Evolutionary conservation across 1,139 yeast species (phyloP), one percentile per base, ranked within the genome.

Genomic region (Candida tetrigidarum): DNA sequence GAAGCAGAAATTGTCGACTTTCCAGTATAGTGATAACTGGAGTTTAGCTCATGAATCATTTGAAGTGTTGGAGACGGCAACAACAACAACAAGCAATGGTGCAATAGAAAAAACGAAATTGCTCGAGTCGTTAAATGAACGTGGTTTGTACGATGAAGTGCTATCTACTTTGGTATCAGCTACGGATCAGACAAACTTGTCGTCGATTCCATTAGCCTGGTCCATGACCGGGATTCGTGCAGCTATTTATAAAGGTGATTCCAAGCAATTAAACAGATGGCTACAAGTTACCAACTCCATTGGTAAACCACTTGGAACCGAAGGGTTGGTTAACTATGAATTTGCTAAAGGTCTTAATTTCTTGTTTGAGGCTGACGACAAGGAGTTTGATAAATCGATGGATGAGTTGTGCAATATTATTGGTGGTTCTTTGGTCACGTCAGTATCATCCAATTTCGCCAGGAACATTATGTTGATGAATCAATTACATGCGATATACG

Each of bases 21-120:
- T 92, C 49, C 96, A 90, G 55, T 91, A 87, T 52, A 86, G 89
- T 46, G 93, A 90, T 39, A 84, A 84, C 56, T 90, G 97, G 96
- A 78, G 83, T 33, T 76, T 90, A 55, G 96, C 97, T 0, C 87
- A 88, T 51, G 93, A 88, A 51, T 90, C 97, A 34, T 86, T 90
- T 54, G 85, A 84, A 45, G 88, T 86, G 0, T 64, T 87, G 35
- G 80, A 89, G 9, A 10, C 25, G 6, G 9, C 25, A 7, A 10
- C 25, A 22, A 22, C 25, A 12, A 75, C 74, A 12, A 56, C 66
- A 12, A 63, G 69, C 18, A 60, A 65, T 25, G 54, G 66, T 5
- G 59, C 64, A 3, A 59, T 64, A 14, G 61, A 55, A 48, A 69
- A 62, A 41, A 69, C 76, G 8, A 70, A 71, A 42, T 57, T 72